Conservation (phyloP, 1,284 basidiomycete genomes). For the Agaricales sp. region DNA sequence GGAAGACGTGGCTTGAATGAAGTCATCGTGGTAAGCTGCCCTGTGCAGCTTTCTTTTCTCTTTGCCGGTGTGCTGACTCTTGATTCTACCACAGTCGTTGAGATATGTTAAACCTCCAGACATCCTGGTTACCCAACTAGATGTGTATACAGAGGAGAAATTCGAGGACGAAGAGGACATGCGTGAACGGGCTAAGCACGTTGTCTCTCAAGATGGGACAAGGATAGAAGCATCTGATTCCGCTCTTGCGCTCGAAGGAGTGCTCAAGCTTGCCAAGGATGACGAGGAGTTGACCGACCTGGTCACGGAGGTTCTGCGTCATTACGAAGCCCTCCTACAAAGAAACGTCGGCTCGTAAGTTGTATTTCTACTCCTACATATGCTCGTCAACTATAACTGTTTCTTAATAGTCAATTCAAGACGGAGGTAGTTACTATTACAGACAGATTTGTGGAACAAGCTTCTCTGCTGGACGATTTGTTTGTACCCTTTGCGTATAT, state of each 20-base stretch:
- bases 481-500: conserved; percentile 20
- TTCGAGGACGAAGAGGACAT: conserved; percentile 84
- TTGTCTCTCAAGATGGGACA: conserved; percentile 28
- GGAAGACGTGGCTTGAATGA: conserved; percentile 75
- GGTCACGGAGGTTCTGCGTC: conserved; percentile 44
- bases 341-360: conserved; percentile 53
- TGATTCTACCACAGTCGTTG: conserved; percentile 39
- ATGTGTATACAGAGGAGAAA: conserved; percentile 80
- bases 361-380: not conserved
- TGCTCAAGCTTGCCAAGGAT: conserved; percentile 45
- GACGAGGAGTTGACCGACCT: conserved; percentile 46
- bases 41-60: not conserved
- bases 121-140: conserved; percentile 59
- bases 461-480: conserved; percentile 51
- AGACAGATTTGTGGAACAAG: conserved; percentile 62
- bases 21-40: conserved; percentile 60
- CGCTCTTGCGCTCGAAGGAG: conserved; percentile 40
- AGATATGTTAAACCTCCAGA: conserved; percentile 74
- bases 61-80: conserved; percentile 4
- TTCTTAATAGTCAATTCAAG: conserved; percentile 52
- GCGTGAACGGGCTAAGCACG: conserved; percentile 44
- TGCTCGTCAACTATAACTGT: not conserved
- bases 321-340: conserved; percentile 45
- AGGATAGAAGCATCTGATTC: conserved; percentile 34
- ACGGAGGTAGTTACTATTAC: conserved; percentile 49